These are phyloP conservation scores for Coccinonectria pachysandricola DNA, from an alignment of 2,329 filamentous ascomycete species.

Conservation along the genomic window DNA sequence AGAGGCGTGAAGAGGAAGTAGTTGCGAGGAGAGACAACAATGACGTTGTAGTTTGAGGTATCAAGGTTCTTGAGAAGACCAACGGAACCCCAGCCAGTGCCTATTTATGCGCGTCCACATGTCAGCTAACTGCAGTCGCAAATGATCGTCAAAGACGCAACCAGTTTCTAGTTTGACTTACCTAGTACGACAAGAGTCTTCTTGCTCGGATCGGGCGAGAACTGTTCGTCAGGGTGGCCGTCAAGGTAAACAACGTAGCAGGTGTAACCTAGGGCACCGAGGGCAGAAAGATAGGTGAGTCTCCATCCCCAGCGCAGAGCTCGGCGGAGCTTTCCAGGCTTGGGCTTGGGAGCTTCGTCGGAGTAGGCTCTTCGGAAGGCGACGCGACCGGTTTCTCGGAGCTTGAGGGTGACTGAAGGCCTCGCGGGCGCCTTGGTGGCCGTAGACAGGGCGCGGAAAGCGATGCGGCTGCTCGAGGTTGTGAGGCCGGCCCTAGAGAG, in stretches of 20 bases:
- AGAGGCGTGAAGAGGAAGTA: constrained; percentile 99
- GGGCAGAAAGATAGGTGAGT: constrained; percentile 62
- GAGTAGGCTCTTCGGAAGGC: constrained; percentile 39
- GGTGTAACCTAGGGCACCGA: constrained; percentile 61
- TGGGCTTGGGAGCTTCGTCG: constrained; percentile 39
- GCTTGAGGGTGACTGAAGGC: constrained; percentile 25
- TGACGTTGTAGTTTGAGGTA: constrained; percentile 97
- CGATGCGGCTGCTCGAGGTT: constrained; percentile 19
- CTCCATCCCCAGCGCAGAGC: constrained; percentile 76
- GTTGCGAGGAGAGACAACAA: constrained; percentile 96
- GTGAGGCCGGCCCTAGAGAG: constrained; percentile 22
- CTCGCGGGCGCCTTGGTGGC: constrained; percentile 19
- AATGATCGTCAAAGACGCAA: too few species aligned
- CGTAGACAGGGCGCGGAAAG: constrained; percentile 25
- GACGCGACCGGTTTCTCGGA: constrained; percentile 26
- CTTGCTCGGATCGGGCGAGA: constrained; percentile 72
- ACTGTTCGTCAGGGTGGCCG: constrained; percentile 72
- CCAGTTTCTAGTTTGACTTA: too few species aligned
- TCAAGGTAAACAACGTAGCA: constrained; percentile 75
- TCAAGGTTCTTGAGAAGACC: constrained; percentile 97
- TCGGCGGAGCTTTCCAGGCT: constrained; percentile 50
- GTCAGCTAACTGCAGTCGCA: constrained; percentile 1
- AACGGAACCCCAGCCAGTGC: constrained; percentile 91
- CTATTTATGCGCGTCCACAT: constrained; percentile 33
- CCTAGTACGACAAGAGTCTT: constrained; percentile 95